These are phyloP conservation scores for Fragilaria radians DNA, from an alignment of 108 stramenopile species.

Conservation along the genomic window DNA sequence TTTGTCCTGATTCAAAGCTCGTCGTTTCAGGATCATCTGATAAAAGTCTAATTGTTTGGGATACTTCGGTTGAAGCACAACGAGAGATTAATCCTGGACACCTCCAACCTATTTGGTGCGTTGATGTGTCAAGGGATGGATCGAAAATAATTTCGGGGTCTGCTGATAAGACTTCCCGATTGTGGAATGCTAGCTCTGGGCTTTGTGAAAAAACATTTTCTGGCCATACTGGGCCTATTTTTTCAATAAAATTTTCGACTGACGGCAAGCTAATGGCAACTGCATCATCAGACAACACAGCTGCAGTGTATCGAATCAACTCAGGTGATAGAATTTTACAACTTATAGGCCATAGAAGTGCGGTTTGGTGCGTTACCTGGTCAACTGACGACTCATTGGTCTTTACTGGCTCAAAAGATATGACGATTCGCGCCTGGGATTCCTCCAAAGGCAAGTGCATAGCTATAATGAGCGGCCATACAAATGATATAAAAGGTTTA, in stretches of 20 bases:
- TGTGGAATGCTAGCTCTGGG: constrained; percentile 4
- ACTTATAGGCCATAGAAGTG: neutral
- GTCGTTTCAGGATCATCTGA: neutral
- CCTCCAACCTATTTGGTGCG: neutral
- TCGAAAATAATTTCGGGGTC: neutral
- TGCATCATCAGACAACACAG: constrained; percentile 1
- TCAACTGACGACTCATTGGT: neutral
- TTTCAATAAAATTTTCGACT: neutral
- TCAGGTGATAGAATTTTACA: neutral
- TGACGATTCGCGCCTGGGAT: neutral
- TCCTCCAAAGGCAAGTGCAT: neutral
- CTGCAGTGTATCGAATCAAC: neutral
- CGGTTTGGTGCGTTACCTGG: neutral
- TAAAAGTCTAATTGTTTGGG: neutral
- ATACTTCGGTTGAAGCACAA: neutral
- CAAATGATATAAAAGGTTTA: neutral
- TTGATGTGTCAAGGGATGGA: neutral
- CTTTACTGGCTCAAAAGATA: neutral
- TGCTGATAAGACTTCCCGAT: neutral
- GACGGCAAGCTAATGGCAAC: neutral
- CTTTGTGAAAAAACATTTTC: neutral
- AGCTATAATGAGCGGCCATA: neutral
- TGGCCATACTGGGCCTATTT: constrained; percentile 3
- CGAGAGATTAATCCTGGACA: neutral
- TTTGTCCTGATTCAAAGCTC: neutral